phyloP scores from a whole-genome alignment of 1,284 basidiomycete genomes.

The Ceratobasidium sp. region DNA sequence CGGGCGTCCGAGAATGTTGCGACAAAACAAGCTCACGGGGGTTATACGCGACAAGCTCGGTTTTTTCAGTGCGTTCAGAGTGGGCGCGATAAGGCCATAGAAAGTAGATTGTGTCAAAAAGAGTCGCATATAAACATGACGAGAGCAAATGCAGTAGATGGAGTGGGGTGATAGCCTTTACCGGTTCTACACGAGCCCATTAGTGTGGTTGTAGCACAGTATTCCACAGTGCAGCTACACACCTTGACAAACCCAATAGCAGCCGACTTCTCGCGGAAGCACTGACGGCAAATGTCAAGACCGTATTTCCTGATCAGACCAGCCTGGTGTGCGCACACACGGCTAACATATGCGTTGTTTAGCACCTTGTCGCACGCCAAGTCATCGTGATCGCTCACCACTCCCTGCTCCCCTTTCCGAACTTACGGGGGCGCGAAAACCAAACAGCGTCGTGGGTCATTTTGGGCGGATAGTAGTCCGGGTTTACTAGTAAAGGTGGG shows the following conservation, averaged over 20 bases:
- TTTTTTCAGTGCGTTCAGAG: not conserved
- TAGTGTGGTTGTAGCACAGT: not conserved
- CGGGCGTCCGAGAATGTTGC: not conserved
- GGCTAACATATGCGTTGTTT: constrained; percentile 62
- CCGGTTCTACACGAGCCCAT: constrained; percentile 46
- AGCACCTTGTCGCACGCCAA: not conserved
- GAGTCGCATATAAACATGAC: constrained; percentile 45
- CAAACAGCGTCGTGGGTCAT: constrained; percentile 94
- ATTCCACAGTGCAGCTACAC: constrained; percentile 51
- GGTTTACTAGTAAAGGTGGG: not conserved
- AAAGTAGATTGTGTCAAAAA: constrained; percentile 38
- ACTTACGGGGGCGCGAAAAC: constrained; percentile 94
- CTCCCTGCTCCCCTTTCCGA: constrained; percentile 93
- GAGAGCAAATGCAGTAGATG: constrained; percentile 34
- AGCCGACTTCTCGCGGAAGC: constrained; percentile 95
- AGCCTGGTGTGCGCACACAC: constrained; percentile 94
- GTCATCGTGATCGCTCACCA: constrained; percentile 66
- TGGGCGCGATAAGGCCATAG: constrained; percentile 14
- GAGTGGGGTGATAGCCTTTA: constrained; percentile 39
- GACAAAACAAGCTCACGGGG: not conserved
- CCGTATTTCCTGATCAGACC: constrained; percentile 97
- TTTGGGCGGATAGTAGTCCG: constrained; percentile 55
- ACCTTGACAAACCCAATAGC: constrained; percentile 97
- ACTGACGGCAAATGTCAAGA: constrained; percentile 96
- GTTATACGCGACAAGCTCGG: not conserved